Evolutionary conservation across 1,139 yeast species (phyloP).

Genomic region (Geotrichum klebahnii): DNA sequence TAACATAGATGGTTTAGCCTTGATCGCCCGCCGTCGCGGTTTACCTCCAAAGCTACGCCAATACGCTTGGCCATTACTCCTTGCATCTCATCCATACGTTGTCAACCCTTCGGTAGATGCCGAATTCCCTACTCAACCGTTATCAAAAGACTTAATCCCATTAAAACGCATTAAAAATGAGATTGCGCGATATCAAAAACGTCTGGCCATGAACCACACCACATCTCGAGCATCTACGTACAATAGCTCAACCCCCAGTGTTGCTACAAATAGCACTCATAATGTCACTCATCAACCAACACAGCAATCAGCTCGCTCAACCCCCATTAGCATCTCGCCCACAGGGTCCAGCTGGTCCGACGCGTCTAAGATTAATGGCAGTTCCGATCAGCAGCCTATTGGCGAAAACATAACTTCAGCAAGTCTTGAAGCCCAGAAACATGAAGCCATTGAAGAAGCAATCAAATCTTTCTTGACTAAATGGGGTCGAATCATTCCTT

Average conservation of each 20-base stretch:
- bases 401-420: conserved; percentile 11
- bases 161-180: conserved; percentile 37
- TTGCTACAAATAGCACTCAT: background rate
- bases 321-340: conserved; percentile 5
- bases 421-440: conserved; percentile 9
- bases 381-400: too few relatives aligned
- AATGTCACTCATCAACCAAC: background rate
- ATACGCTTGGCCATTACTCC: conserved; percentile 77
- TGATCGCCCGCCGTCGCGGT: conserved; percentile 77
- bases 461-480: conserved; percentile 60
- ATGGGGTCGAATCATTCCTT: conserved; percentile 76
- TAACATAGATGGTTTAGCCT: conserved; percentile 67
- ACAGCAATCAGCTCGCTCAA: background rate
- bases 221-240: conserved; percentile 4
- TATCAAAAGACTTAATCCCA: conserved; percentile 27
- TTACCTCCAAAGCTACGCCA: conserved; percentile 78
- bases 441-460: conserved; percentile 50
- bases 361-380: background rate
- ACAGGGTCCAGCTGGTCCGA: conserved; percentile 4
- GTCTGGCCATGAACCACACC: conserved; percentile 1
- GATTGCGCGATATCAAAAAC: conserved; percentile 32
- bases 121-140: conserved; percentile 16
- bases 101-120: conserved; percentile 37
- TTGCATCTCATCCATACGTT: conserved; percentile 83
- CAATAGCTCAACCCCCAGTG: conserved; percentile 1